These are phyloP conservation scores for Phanerodontia chrysosporium DNA, from an alignment of 768 basidiomycete species.

Conservation along the genomic window DNA sequence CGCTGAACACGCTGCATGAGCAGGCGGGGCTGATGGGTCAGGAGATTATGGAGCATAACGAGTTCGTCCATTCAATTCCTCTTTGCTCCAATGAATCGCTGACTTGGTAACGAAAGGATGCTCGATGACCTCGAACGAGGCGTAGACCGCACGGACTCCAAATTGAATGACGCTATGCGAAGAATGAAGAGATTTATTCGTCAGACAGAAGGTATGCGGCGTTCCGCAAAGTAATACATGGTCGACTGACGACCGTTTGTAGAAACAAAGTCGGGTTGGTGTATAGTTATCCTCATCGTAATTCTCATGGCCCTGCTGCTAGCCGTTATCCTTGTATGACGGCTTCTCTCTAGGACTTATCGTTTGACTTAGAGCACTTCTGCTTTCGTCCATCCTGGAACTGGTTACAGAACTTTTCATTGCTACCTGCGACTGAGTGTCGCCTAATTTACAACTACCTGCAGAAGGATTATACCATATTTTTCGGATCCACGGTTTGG, in stretches of 20 bases:
- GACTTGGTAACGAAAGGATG: conserved; percentile 52
- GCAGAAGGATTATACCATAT: background rate
- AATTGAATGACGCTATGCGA: conserved; percentile 64
- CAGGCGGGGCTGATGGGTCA: conserved; percentile 95
- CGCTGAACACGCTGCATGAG: conserved; percentile 75
- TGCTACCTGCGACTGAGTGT: background rate
- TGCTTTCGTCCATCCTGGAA: background rate
- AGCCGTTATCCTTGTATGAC: conserved; percentile 70
- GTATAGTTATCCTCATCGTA: conserved; percentile 79
- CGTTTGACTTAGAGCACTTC: too few relatives aligned
- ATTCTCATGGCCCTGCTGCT: conserved; percentile 74
- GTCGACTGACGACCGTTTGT: conserved; percentile 7
- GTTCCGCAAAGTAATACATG: too few relatives aligned
- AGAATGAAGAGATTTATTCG: conserved; percentile 80
- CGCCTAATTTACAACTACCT: background rate
- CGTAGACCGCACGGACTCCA: conserved; percentile 63
- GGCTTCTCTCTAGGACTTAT: background rate
- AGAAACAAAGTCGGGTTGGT: conserved; percentile 90
- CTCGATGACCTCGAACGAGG: conserved; percentile 80
- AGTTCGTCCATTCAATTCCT: conserved; percentile 46
- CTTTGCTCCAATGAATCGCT: background rate
- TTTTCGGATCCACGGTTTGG: background rate
- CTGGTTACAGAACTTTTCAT: background rate
- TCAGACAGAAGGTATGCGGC: conserved; percentile 67
- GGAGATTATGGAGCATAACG: conserved; percentile 88